phyloP scores from a whole-genome alignment of 306 rosid genomes.

The Crotalaria pallida region DNA sequence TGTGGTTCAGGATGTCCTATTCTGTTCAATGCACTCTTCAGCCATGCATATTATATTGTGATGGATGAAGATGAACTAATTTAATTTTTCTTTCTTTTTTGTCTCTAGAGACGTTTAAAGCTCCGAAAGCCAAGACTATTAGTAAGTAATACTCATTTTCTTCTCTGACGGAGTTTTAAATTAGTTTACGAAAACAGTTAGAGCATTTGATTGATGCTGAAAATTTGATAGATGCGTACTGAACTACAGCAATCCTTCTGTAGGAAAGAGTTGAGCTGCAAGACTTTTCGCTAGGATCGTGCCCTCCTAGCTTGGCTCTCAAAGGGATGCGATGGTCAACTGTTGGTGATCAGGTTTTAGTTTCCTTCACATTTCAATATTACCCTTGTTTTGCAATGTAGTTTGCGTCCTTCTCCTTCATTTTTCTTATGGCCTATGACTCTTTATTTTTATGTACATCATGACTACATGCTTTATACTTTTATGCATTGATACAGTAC shows the following conservation, averaged over 20 bases:
- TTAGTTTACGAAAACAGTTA: background rate
- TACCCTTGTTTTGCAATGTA: background rate
- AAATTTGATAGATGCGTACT: slow-evolving; percentile 9
- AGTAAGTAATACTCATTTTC: slow-evolving; percentile 43
- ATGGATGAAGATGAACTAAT: slow-evolving; percentile 11
- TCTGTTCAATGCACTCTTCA: slow-evolving; percentile 9
- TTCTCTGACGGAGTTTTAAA: background rate
- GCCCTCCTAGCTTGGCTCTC: slow-evolving; percentile 83
- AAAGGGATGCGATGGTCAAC: slow-evolving; percentile 90
- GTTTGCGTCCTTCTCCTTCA: background rate
- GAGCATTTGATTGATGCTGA: slow-evolving; percentile 15
- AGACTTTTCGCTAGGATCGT: slow-evolving; percentile 76
- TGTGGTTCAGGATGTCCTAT: background rate
- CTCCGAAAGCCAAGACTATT: slow-evolving; percentile 70
- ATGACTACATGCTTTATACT: background rate
- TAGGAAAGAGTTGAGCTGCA: slow-evolving; percentile 82
- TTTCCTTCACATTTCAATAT: slow-evolving; percentile 20
- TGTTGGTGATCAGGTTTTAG: slow-evolving; percentile 65
- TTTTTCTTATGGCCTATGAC: slow-evolving; percentile 9
- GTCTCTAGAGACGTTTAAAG: slow-evolving; percentile 72
- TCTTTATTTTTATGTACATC: background rate
- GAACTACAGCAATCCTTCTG: slow-evolving; percentile 27
- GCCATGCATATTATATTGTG: slow-evolving; percentile 9
- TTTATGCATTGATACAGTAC: slow-evolving; percentile 1
- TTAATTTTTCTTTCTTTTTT: background rate